Conservation (phyloP, 2,329 filamentous ascomycete species). For the Monosporascus cannonballus region DNA sequence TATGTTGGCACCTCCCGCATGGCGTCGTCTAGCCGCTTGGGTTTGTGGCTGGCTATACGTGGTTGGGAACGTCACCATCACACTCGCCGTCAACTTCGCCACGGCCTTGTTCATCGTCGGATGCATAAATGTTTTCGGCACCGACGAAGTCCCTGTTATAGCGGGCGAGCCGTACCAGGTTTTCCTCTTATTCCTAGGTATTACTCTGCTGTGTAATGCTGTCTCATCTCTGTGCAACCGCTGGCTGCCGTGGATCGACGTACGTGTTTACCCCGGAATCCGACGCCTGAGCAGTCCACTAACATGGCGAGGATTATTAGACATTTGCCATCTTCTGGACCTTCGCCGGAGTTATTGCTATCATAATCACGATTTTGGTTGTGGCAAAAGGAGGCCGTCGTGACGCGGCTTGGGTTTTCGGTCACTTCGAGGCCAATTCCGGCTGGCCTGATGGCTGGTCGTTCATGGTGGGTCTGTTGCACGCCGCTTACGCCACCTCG, state of each 20-base stretch:
- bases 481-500: slow-evolving; percentile 68
- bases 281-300: slow-evolving; percentile 7
- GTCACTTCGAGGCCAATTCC: slow-evolving; percentile 61
- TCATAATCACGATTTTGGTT: slow-evolving; percentile 55
- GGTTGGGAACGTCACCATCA: slow-evolving; percentile 76
- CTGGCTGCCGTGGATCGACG: slow-evolving; percentile 63
- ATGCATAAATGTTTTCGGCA: slow-evolving; percentile 50
- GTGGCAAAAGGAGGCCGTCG: slow-evolving; percentile 64
- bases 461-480: slow-evolving; percentile 65
- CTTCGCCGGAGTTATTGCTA: slow-evolving; percentile 62
- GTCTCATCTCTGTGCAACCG: slow-evolving; percentile 63
- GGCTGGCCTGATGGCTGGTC: slow-evolving; percentile 69
- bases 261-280: slow-evolving; percentile 36
- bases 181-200: slow-evolving; percentile 63
- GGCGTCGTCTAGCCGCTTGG: slow-evolving; percentile 61
- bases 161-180: slow-evolving; percentile 55
- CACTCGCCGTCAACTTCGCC: slow-evolving; percentile 75
- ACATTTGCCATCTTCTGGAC: slow-evolving; percentile 72
- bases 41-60: slow-evolving; percentile 72
- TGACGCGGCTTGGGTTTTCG: slow-evolving; percentile 57
- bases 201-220: slow-evolving; percentile 58
- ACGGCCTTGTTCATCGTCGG: slow-evolving; percentile 59
- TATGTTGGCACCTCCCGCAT: slow-evolving; percentile 59
- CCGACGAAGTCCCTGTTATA: slow-evolving; percentile 37
- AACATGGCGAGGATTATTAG: slow-evolving; percentile 28